A percentile compares a stretch with the other conserved stretches of the same genome.
Conservation (phyloP, 352 stramenopile genomes). For the Elongisporangium anandrum region DNA sequence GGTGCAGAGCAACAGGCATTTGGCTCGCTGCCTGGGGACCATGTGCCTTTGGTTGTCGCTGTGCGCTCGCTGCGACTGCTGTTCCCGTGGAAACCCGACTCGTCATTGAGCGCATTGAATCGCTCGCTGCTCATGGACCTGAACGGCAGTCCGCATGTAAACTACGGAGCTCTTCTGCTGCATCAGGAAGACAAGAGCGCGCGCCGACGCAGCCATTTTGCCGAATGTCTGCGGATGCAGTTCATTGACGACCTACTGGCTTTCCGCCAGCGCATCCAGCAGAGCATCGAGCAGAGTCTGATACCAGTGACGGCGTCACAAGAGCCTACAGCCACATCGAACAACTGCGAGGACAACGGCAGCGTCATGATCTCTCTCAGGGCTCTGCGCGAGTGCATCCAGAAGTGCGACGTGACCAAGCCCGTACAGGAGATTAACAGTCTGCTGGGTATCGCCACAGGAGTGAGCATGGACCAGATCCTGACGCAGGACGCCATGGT, state of each 20-base stretch:
- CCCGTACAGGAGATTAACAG: constrained; percentile 46
- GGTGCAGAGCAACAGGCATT: background rate
- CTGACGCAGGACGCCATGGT: constrained; percentile 59
- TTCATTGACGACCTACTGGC: constrained; percentile 59
- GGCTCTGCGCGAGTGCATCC: constrained; percentile 32
- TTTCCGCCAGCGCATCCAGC: constrained; percentile 40
- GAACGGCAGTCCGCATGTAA: constrained; percentile 24
- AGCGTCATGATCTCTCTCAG: constrained; percentile 44
- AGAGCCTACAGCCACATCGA: background rate
- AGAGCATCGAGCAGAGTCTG: constrained; percentile 21
- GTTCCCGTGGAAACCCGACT: constrained; percentile 66
- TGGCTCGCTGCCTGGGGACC: constrained; percentile 10
- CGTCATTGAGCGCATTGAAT: constrained; percentile 31
- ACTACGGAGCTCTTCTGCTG: constrained; percentile 40
- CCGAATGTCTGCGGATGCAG: constrained; percentile 45
- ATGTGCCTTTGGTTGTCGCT: constrained; percentile 38
- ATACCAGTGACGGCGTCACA: background rate
- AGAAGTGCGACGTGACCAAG: constrained; percentile 44
- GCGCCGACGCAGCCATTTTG: constrained; percentile 7
- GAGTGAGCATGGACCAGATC: constrained; percentile 39
- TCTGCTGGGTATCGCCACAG: constrained; percentile 25
- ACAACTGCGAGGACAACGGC: background rate
- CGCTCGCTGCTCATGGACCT: constrained; percentile 40
- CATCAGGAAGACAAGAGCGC: constrained; percentile 11
- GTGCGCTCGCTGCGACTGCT: constrained; percentile 35